Base-by-base conservation (phyloP, 495 filamentous ascomycete genomes). In the Penicillium coffeae region DNA sequence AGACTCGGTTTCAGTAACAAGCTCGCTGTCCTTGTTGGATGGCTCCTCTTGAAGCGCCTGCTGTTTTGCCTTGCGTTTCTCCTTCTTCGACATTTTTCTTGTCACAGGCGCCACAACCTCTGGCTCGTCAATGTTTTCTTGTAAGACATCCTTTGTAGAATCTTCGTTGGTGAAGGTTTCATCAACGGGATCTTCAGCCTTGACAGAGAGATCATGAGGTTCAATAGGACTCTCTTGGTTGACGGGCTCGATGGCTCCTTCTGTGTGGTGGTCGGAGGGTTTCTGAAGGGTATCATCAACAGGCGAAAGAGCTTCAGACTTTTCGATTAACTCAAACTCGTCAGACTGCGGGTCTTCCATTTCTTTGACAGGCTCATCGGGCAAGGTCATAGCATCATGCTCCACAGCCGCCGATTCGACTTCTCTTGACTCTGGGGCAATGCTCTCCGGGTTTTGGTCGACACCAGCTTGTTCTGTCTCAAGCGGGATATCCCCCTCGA, bases 61-160 rank as follows among this genome's bases (percentile, higher is more conserved):
- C 44, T 66, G 61, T 51, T 69, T 70, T 16, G 45, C 49, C 35
- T 64, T 72, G 19, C 70, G 69, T 54, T 69, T 68, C 21, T 75
- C 66, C 38, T 70, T 70, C 48, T 70, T 68, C 13, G 63, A 65
- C 19, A 64, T 51, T 42, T 71, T 70, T 39, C 45, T 61, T 8
- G 57, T 53, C 35, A 61, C 13, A 36, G 51, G 32, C 3, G 49
- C 34, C 0, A 20, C 37, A 5, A 45, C 37, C 34, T 56, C 39
- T 4, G 46, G 19, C 36, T 51, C 50, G 18, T 48, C 10, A 30
- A 30, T 30, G 5, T 30, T 21, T 22, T 48, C 51, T 16, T 2
- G 30, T 8, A 38, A 19, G 18, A 21, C 47, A 12, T 54, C 51
- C n/a, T 41, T 50, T 15, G 46, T 16, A 10, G 50, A 25, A 15